These are phyloP conservation scores for Apiotrichum sp. DNA, from an alignment of 1,284 basidiomycete species.

Conservation along the genomic window DNA sequence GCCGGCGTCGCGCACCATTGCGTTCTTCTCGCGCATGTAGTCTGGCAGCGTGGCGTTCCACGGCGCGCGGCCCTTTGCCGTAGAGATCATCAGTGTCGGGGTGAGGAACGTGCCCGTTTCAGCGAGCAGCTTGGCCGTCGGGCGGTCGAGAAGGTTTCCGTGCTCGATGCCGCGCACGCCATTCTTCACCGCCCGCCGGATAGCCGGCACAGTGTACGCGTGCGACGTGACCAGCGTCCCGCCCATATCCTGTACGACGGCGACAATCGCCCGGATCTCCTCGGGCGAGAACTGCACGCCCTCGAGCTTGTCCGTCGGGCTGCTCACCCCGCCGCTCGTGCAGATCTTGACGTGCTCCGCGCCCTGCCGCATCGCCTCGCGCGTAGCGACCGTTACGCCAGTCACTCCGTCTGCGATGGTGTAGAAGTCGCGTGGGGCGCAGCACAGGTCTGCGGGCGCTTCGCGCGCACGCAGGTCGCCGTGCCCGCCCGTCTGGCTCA, in stretches of 20 bases:
- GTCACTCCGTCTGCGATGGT: conserved; percentile 12
- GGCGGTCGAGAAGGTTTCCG: conserved; percentile 44
- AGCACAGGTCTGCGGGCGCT: not conserved
- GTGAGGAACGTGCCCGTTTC: conserved; percentile 48
- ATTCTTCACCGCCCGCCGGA: conserved; percentile 32
- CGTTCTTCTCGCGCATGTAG: conserved; percentile 19
- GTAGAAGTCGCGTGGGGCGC: not conserved
- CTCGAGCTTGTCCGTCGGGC: conserved; percentile 48
- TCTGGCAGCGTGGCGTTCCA: conserved; percentile 15
- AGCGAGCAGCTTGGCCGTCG: conserved; percentile 33
- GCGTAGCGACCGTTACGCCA: not conserved
- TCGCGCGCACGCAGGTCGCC: conserved; percentile 11
- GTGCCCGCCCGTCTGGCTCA: conserved; percentile 18
- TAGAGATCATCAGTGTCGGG: conserved; percentile 45
- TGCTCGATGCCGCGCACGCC: conserved; percentile 51
- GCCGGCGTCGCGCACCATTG: conserved; percentile 16
- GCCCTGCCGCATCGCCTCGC: conserved; percentile 16
- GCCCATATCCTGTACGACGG: conserved; percentile 50
- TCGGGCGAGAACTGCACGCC: conserved; percentile 51
- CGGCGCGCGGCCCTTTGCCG: conserved; percentile 17
- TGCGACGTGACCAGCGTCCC: conserved; percentile 31
- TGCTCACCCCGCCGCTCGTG: conserved; percentile 12
- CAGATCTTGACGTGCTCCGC: conserved; percentile 20
- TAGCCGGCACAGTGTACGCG: conserved; percentile 31
- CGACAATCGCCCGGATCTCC: conserved; percentile 52